Percentiles rank a stretch among this genome's conserved stretches.
Evolutionary conservation across 352 stramenopile species (phyloP).

Genomic region (Phytophthora citricola): DNA sequence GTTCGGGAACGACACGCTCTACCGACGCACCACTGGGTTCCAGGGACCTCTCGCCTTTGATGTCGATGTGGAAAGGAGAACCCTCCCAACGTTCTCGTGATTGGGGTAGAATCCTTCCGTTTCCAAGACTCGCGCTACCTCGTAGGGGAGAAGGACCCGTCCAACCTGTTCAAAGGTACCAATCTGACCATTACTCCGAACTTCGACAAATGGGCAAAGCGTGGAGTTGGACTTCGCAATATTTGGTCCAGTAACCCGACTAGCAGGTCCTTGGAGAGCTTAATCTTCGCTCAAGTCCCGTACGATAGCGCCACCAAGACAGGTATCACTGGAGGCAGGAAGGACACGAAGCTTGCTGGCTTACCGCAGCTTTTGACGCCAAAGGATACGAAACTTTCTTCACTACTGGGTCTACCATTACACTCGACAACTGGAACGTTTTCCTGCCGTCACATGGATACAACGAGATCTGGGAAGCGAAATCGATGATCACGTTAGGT

Average conservation of each 20-base stretch:
- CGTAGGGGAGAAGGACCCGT: slow-evolving; percentile 42
- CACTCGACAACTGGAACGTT: slow-evolving; percentile 56
- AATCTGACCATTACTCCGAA: slow-evolving; percentile 49
- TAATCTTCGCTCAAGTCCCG: slow-evolving; percentile 63
- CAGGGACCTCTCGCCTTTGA: slow-evolving; percentile 51
- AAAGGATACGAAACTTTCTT: slow-evolving; percentile 70
- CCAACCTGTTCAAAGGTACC: slow-evolving; percentile 43
- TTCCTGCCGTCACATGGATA: slow-evolving; percentile 63
- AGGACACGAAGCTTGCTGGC: slow-evolving; percentile 42
- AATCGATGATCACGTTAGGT: slow-evolving; percentile 44
- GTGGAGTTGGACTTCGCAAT: slow-evolving; percentile 58
- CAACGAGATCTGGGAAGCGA: slow-evolving; percentile 39
- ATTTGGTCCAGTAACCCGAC: slow-evolving; percentile 66
- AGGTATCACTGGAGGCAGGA: slow-evolving; percentile 45
- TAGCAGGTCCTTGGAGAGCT: slow-evolving; percentile 62
- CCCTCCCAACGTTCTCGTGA: slow-evolving; percentile 55
- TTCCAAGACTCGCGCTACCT: slow-evolving; percentile 60
- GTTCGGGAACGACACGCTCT: slow-evolving; percentile 26
- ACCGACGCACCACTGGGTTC: slow-evolving; percentile 43
- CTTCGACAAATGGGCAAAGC: slow-evolving; percentile 59
- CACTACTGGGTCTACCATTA: slow-evolving; percentile 46
- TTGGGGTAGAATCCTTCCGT: slow-evolving; percentile 63
- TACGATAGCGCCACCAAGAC: slow-evolving; percentile 57
- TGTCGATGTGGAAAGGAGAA: slow-evolving; percentile 39
- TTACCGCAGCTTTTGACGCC: slow-evolving; percentile 54